Base-by-base conservation (phyloP, 1,284 basidiomycete genomes). In the Chalciporus sp. region DNA sequence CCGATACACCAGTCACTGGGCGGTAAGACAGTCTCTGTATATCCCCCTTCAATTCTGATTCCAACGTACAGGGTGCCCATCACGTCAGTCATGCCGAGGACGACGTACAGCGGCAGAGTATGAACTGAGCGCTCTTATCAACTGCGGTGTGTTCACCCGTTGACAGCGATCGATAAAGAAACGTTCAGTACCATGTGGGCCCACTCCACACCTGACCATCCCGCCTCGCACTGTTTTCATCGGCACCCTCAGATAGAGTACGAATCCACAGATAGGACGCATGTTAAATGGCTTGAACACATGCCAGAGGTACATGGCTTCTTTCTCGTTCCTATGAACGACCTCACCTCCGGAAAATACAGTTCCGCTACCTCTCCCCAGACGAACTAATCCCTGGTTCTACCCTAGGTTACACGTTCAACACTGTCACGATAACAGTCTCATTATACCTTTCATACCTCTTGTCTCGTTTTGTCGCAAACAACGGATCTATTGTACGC, bases 1-100 rank as follows among this genome's bases (percentile, higher is more conserved):
- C 60, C 75, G 76, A 35, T 90, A 88, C 61, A 86, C 88, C 2
- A 88, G 85, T 66, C 78, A 79, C 9, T 90, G 88, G 88, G 88
- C 88, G n/a, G 87, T 88, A 63, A 61, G 84, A 44, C 14, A 16
- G 23, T 53, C 35, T 16, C 10, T 35, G 14, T 16, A 10, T 4
- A 28, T 29, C 7, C 9, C n/a, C 35, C 9, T 37, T 7, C 35
- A 7, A 17, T 37, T 9, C 35, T 37, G 6, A 37, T n/a, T 37
- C 7, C 35, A 37, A 17, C 35, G 14, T 17, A 17, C 35, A 81
- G 78, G 79, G 86, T 26, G 86, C 85, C 0, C 84, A 89, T 60
- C 85, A 87, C 75, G 82, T 88, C 53, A 83, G 78, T 52, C 69
- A 77, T 56, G 76, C 78, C 12, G 73, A 71, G 14, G 69, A 75